phyloP scores from a whole-genome alignment of 495 filamentous ascomycete genomes.

The Peziza echinospora region DNA sequence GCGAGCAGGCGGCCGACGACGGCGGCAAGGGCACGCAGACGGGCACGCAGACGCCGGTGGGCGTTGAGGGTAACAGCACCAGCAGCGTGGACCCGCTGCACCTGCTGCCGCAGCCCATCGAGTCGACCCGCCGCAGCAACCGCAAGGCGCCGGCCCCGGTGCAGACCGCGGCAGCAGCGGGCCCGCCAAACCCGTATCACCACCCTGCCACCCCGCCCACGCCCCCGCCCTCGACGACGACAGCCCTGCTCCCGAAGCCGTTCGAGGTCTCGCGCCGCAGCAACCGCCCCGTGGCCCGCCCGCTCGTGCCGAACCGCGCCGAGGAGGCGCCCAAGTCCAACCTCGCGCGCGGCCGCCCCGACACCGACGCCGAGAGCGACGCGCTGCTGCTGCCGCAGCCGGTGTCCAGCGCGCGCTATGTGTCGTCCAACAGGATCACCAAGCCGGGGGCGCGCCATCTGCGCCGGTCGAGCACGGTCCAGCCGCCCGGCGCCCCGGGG shows the following conservation, averaged over 20 bases:
- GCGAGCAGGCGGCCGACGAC: slow-evolving; percentile 8
- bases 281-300: slow-evolving; percentile 6
- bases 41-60: neutral
- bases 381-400: slow-evolving; percentile 15
- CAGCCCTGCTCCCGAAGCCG: slow-evolving; percentile 7
- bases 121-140: slow-evolving; percentile 12
- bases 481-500: slow-evolving; percentile 9
- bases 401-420: slow-evolving; percentile 16
- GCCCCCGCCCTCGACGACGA: neutral
- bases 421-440: slow-evolving; percentile 13
- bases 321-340: neutral
- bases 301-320: slow-evolving; percentile 6
- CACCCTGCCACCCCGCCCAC: too few species aligned
- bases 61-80: neutral
- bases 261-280: slow-evolving; percentile 18
- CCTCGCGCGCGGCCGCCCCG: slow-evolving; percentile 1
- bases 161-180: neutral
- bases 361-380: slow-evolving; percentile 14
- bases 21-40: slow-evolving; percentile 8
- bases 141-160: slow-evolving; percentile 5
- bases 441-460: slow-evolving; percentile 7
- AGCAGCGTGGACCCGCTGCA: neutral
- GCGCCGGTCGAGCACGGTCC: slow-evolving; percentile 10
- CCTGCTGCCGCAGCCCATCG: slow-evolving; percentile 15
- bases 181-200: too few species aligned